Conservation (phyloP, 345 rosid genomes). For the Gynandropsis gynandra region DNA sequence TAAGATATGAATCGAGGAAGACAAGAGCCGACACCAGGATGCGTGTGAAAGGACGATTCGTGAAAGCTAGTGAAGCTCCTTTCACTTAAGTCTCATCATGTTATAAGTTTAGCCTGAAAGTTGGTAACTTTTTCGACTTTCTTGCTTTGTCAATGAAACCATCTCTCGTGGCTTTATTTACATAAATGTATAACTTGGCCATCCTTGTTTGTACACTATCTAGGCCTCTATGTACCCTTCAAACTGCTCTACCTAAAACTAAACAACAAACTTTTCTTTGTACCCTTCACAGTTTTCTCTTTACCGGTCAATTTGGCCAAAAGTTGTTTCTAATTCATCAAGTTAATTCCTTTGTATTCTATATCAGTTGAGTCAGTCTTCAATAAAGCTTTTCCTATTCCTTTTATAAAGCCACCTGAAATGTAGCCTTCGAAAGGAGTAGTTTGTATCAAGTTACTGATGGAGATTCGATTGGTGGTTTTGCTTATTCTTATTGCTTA, state of each 20-base stretch:
- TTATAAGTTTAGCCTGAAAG: slow-evolving; percentile 12
- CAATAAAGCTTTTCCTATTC: neutral
- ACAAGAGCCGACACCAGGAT: slow-evolving; percentile 91
- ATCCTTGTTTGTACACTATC: neutral
- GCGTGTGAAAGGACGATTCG: slow-evolving; percentile 90
- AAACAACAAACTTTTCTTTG: slow-evolving; percentile 3
- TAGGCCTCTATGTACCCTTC: slow-evolving; percentile 4
- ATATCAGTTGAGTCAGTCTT: neutral
- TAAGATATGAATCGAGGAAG: slow-evolving; percentile 91
- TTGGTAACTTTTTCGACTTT: slow-evolving; percentile 9
- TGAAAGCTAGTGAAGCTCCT: slow-evolving; percentile 56
- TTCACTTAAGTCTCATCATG: slow-evolving; percentile 24
- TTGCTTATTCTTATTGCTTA: neutral
- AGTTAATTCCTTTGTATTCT: too few relatives aligned
- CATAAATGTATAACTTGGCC: neutral
- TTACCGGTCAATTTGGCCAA: slow-evolving; percentile 9
- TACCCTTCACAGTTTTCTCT: slow-evolving; percentile 2
- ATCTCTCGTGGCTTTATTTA: neutral
- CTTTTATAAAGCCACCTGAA: neutral
- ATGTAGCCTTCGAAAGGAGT: neutral
- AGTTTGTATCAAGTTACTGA: neutral
- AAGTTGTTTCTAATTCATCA: neutral
- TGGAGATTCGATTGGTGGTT: neutral
- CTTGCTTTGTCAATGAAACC: slow-evolving; percentile 9
- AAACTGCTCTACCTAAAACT: slow-evolving; percentile 10